A percentile compares a stretch with the other conserved stretches of the same genome.
These are phyloP conservation scores for Arctium minus DNA, from an alignment of 129 eudicot species.

Conservation along the genomic window DNA sequence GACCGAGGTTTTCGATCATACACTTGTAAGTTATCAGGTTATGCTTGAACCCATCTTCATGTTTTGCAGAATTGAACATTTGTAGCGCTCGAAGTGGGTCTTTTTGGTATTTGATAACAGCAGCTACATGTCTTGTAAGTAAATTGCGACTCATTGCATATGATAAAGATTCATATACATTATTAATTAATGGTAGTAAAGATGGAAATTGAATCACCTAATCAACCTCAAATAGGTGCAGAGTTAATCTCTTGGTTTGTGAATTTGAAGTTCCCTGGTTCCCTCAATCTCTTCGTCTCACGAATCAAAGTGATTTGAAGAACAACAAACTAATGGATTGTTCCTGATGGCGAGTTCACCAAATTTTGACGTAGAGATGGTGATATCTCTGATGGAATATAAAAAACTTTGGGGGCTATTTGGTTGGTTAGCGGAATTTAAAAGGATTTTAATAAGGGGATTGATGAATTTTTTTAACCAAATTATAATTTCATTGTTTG, in stretches of 20 bases:
- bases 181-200: background rate
- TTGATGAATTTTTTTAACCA: too few species aligned
- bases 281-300: background rate
- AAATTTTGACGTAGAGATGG: background rate
- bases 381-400: background rate
- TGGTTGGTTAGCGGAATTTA: too few species aligned
- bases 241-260: background rate
- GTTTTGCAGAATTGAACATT: constrained; percentile 68
- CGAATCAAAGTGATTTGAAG: background rate
- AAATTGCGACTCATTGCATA: constrained; percentile 58
- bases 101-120: constrained; percentile 74
- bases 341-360: background rate
- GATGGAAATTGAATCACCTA: background rate
- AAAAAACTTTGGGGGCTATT: too few species aligned
- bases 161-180: background rate
- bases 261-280: background rate
- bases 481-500: too few species aligned
- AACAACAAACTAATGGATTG: background rate
- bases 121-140: constrained; percentile 85
- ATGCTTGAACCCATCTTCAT: constrained; percentile 77
- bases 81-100: constrained; percentile 82
- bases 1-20: constrained; percentile 77
- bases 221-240: background rate
- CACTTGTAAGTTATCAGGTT: constrained; percentile 65
- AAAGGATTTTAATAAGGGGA: too few species aligned